Percentiles rank a stretch among this genome's conserved stretches.
Evolutionary conservation across 352 stramenopile species (phyloP).

Genomic region (Thalassiosira ordinaria): DNA sequence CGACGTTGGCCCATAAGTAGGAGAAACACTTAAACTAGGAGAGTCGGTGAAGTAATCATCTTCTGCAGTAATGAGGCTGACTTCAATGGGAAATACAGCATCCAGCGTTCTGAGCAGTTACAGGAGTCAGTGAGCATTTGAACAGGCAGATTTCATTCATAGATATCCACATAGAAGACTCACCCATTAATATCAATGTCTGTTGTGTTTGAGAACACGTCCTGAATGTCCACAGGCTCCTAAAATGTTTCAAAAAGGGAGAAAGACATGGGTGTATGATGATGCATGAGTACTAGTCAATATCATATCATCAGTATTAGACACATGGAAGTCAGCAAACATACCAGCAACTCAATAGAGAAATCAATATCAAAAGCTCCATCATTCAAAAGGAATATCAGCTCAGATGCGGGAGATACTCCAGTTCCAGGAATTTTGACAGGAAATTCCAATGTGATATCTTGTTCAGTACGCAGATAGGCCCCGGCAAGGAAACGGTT

Average conservation of each 20-base stretch:
- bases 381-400: constrained; percentile 14
- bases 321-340: neutral
- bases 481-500: constrained; percentile 34
- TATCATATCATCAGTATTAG: neutral
- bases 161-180: too few species aligned
- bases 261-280: too few species aligned
- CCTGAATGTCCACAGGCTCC: neutral
- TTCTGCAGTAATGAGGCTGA: neutral
- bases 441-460: constrained; percentile 19
- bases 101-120: too few species aligned
- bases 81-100: constrained; percentile 13
- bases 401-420: neutral
- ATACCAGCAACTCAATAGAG: constrained; percentile 3
- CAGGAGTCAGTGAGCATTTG: too few species aligned
- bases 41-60: neutral
- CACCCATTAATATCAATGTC: constrained; percentile 7
- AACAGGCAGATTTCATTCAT: too few species aligned
- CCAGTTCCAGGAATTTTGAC: constrained; percentile 24
- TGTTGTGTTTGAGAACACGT: constrained; percentile 11
- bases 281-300: neutral
- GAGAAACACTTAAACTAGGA: neutral
- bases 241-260: neutral
- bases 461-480: neutral
- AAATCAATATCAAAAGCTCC: constrained; percentile 13
- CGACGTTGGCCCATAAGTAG: neutral